Evolutionary conservation across 1,284 basidiomycete genomes (phyloP).

Genomic region (Ganoderma resinaceum): DNA sequence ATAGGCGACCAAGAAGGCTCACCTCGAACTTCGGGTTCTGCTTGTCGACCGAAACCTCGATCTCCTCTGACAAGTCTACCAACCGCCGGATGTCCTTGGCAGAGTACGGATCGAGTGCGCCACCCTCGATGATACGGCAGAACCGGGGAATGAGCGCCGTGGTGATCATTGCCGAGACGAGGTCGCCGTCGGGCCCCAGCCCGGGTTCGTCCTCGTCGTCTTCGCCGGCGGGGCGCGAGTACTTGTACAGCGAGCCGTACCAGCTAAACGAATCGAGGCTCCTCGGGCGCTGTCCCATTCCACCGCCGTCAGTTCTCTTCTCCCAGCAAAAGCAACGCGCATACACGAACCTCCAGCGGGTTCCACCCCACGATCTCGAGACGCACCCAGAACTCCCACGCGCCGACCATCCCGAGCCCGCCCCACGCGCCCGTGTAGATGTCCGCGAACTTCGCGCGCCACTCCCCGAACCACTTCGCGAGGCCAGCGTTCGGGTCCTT

Average conservation of each 20-base stretch:
- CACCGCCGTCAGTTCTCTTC: constrained; percentile 19
- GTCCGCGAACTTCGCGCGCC: constrained; percentile 81
- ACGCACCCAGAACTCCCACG: constrained; percentile 96
- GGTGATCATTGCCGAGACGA: constrained; percentile 89
- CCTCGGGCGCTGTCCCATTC: constrained; percentile 51
- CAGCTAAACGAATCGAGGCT: constrained; percentile 84
- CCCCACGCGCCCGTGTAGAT: constrained; percentile 92
- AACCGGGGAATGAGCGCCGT: constrained; percentile 84
- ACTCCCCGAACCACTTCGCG: constrained; percentile 76
- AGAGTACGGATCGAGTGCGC: constrained; percentile 87
- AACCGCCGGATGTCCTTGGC: constrained; percentile 67
- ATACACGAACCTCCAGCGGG: constrained; percentile 69
- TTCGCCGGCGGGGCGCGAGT: constrained; percentile 63
- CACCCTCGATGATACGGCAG: constrained; percentile 72
- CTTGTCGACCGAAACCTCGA: constrained; percentile 78
- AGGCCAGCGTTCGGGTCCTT: constrained; percentile 81
- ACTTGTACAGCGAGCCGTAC: constrained; percentile 82
- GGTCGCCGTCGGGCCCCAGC: constrained; percentile 84
- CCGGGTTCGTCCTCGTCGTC: constrained; percentile 56
- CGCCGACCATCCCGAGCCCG: constrained; percentile 86
- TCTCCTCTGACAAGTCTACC: constrained; percentile 81
- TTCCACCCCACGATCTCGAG: constrained; percentile 91
- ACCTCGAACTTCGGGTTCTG: constrained; percentile 79
- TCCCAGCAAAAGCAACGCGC: not conserved
- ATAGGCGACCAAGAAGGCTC: constrained; percentile 32